phyloP scores from a whole-genome alignment of 1,284 basidiomycete species.

The Thelephora terrestris region DNA sequence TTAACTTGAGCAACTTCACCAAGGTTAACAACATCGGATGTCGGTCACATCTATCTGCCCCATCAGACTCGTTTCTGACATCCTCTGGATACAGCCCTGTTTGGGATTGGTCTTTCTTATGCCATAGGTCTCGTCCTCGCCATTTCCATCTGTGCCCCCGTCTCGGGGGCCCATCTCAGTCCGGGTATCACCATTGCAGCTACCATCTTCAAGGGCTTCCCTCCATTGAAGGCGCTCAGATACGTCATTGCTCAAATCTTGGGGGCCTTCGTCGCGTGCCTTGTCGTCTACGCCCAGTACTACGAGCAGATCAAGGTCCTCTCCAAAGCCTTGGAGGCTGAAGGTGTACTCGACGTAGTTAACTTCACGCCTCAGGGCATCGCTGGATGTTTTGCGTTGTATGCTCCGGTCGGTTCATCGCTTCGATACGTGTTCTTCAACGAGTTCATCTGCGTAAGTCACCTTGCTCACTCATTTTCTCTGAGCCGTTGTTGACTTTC shows the following conservation, averaged over 20 bases:
- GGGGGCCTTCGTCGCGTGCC: conserved; percentile 50
- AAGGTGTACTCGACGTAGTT: conserved; percentile 28
- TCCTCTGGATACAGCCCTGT: conserved; percentile 30
- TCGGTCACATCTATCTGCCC: conserved; percentile 23
- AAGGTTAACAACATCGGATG: conserved; percentile 35
- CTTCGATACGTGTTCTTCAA: conserved; percentile 50
- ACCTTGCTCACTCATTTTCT: background rate
- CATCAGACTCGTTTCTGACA: background rate
- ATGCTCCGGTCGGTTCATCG: conserved; percentile 36
- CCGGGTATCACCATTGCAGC: conserved; percentile 49
- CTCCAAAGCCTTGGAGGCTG: conserved; percentile 31
- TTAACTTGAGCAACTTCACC: conserved; percentile 40
- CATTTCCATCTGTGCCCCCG: conserved; percentile 36
- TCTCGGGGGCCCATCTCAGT: conserved; percentile 59
- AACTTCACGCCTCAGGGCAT: conserved; percentile 53
- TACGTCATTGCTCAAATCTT: conserved; percentile 56
- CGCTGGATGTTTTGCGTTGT: conserved; percentile 53
- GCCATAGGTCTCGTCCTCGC: conserved; percentile 54
- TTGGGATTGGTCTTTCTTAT: conserved; percentile 57
- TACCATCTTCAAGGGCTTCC: conserved; percentile 45
- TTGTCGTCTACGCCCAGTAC: conserved; percentile 54
- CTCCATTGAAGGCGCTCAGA: conserved; percentile 42
- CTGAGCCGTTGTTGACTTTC: conserved; percentile 5
- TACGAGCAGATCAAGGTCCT: conserved; percentile 37
- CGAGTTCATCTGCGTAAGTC: conserved; percentile 51